A percentile compares a stretch with the other conserved stretches of the same genome.
Conservation (phyloP, 1,139 yeast species). For the Debaryomyces coudertii region DNA sequence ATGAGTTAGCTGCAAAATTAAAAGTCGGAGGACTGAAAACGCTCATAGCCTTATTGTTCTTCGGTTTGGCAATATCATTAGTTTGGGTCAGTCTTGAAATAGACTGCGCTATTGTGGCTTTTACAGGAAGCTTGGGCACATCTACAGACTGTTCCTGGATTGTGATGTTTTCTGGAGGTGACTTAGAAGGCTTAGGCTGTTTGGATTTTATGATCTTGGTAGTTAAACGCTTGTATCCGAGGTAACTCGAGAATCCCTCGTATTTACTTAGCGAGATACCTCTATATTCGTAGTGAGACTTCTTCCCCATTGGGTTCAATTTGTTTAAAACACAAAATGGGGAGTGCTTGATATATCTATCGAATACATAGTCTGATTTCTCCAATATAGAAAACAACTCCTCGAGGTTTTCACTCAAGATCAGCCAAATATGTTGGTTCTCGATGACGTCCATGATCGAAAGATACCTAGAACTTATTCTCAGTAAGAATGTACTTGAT, state of each 20-base stretch:
- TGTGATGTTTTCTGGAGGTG: not conserved
- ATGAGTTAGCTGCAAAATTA: constrained; percentile 2
- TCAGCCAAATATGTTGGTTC: not conserved
- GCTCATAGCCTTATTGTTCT: not conserved
- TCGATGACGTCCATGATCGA: not conserved
- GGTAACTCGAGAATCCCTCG: constrained; percentile 24
- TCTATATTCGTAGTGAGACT: constrained; percentile 16
- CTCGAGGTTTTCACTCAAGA: not conserved
- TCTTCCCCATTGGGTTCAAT: constrained; percentile 10
- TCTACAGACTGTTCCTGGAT: not conserved
- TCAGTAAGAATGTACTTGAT: not conserved
- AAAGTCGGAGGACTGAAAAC: constrained; percentile 1
- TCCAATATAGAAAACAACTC: constrained; percentile 5
- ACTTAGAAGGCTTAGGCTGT: not conserved
- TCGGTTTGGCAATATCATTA: not conserved
- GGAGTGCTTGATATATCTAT: constrained; percentile 26
- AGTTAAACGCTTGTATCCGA: constrained; percentile 1
- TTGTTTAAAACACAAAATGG: constrained; percentile 22
- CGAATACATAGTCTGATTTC: constrained; percentile 24
- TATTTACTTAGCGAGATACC: constrained; percentile 18
- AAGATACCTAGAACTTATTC: not conserved
- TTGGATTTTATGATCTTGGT: constrained; percentile 3
- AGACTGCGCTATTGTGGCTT: not conserved
- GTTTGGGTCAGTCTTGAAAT: constrained; percentile 7
- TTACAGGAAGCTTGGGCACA: not conserved